A percentile compares a stretch with the other conserved stretches of the same genome.
Conservation (phyloP, 2,329 filamentous ascomycete species). For the Fusarium caatingaense region DNA sequence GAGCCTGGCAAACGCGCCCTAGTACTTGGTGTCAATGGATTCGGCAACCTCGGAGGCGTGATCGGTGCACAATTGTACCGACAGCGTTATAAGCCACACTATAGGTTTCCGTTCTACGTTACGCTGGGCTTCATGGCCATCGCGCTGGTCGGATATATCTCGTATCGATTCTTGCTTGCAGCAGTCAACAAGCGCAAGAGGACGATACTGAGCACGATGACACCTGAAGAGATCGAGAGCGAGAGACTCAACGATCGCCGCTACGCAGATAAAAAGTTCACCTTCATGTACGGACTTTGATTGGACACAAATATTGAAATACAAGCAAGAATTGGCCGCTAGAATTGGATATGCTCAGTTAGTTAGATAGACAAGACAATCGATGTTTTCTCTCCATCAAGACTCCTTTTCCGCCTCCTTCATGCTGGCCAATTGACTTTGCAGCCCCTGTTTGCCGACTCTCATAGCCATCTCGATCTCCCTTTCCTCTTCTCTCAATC, state of each 20-base stretch:
- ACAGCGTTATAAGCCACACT: slow-evolving; percentile 38
- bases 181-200: slow-evolving; percentile 40
- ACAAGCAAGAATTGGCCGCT: slow-evolving; percentile 1
- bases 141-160: slow-evolving; percentile 40
- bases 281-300: slow-evolving; percentile 45
- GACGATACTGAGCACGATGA: slow-evolving; percentile 33
- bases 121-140: slow-evolving; percentile 42
- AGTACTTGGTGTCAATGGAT: slow-evolving; percentile 46
- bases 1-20: slow-evolving; percentile 46
- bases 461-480: slow-evolving; percentile 77
- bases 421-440: slow-evolving; percentile 65
- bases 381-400: slow-evolving; percentile 19
- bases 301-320: neutral
- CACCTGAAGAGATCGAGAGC: slow-evolving; percentile 40
- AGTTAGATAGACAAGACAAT: slow-evolving; percentile 13
- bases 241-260: slow-evolving; percentile 42
- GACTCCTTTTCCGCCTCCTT: slow-evolving; percentile 39
- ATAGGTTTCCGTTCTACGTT: slow-evolving; percentile 44
- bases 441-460: slow-evolving; percentile 73
- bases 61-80: slow-evolving; percentile 45
- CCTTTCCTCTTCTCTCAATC: slow-evolving; percentile 73
- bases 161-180: slow-evolving; percentile 38
- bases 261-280: slow-evolving; percentile 46
- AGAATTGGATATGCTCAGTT: slow-evolving; percentile 14
- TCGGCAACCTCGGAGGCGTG: slow-evolving; percentile 45